Evolutionary conservation across 2,329 filamentous ascomycete species (phyloP).

Genomic region (Cercospora berteroae): DNA sequence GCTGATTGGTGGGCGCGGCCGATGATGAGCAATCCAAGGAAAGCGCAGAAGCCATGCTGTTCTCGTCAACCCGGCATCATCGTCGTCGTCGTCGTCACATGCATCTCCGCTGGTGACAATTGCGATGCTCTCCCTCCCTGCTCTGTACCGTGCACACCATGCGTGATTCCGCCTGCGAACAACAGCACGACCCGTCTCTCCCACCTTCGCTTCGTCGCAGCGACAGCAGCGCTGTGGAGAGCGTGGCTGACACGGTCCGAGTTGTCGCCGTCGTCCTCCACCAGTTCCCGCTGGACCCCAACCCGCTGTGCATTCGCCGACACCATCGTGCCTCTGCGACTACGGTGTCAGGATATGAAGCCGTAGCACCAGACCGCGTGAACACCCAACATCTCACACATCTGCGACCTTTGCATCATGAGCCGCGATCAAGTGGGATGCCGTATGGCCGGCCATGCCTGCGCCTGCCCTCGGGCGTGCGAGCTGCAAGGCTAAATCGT

Average conservation of each 20-base stretch:
- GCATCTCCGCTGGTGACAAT: not conserved
- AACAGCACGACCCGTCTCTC: not conserved
- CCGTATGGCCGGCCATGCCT: not conserved
- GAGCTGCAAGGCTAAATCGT: not conserved
- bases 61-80: not conserved
- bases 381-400: not conserved
- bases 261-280: constrained; percentile 1
- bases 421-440: not conserved
- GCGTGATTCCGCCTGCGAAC: not conserved
- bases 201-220: not conserved
- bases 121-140: not conserved
- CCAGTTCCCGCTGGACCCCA: constrained; percentile 1
- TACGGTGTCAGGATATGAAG: not conserved
- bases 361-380: too few species aligned
- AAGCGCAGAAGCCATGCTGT: not conserved
- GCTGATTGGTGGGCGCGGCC: constrained; percentile 2
- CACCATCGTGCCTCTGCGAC: not conserved
- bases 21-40: constrained; percentile 1
- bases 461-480: not conserved
- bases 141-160: not conserved
- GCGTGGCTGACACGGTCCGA: not conserved
- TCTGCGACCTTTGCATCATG: not conserved
- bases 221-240: not conserved
- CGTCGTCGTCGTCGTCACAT: not conserved
- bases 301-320: not conserved